phyloP scores from a whole-genome alignment of 2,329 filamentous ascomycete genomes.

The Tolypocladium ophioglossoides region DNA sequence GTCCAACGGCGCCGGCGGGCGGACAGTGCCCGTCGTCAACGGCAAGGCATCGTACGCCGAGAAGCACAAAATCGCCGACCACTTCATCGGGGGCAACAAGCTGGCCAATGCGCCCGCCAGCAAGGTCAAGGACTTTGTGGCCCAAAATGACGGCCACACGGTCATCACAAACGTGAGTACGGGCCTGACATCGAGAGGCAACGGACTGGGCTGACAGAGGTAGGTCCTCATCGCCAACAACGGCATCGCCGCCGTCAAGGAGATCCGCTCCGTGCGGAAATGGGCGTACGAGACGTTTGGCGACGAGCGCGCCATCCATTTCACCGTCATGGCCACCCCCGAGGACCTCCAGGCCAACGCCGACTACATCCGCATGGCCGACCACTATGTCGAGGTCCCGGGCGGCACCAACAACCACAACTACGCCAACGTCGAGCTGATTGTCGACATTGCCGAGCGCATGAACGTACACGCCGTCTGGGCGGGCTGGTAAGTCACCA shows the following conservation, averaged over 20 bases:
- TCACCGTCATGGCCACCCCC: slow-evolving; percentile 98
- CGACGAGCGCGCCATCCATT: slow-evolving; percentile 95
- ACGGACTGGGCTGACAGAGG: not conserved
- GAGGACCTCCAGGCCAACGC: slow-evolving; percentile 96
- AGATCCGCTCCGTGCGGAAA: slow-evolving; percentile 98
- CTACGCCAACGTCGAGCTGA: slow-evolving; percentile 98
- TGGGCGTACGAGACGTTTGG: slow-evolving; percentile 99
- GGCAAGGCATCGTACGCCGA: slow-evolving; percentile 61
- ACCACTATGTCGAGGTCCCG: slow-evolving; percentile 98
- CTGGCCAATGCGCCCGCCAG: slow-evolving; percentile 71
- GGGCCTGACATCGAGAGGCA: not conserved
- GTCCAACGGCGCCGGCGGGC: slow-evolving; percentile 32
- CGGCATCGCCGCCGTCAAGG: slow-evolving; percentile 98
- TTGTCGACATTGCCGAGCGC: slow-evolving; percentile 95
- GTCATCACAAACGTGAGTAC: slow-evolving; percentile 88
- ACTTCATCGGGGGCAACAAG: slow-evolving; percentile 95
- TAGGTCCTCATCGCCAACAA: slow-evolving; percentile 99
- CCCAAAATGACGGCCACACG: slow-evolving; percentile 81
- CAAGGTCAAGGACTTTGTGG: slow-evolving; percentile 93
- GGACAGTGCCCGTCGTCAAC: slow-evolving; percentile 42
- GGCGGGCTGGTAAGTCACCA: slow-evolving; percentile 72
- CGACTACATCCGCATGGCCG: slow-evolving; percentile 98
- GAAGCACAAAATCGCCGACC: slow-evolving; percentile 72
- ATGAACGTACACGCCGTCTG: slow-evolving; percentile 98
- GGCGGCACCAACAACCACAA: slow-evolving; percentile 99